Evolutionary conservation across 2,329 filamentous ascomycete genomes (phyloP).

Genomic region (Ophiostoma ulmi): DNA sequence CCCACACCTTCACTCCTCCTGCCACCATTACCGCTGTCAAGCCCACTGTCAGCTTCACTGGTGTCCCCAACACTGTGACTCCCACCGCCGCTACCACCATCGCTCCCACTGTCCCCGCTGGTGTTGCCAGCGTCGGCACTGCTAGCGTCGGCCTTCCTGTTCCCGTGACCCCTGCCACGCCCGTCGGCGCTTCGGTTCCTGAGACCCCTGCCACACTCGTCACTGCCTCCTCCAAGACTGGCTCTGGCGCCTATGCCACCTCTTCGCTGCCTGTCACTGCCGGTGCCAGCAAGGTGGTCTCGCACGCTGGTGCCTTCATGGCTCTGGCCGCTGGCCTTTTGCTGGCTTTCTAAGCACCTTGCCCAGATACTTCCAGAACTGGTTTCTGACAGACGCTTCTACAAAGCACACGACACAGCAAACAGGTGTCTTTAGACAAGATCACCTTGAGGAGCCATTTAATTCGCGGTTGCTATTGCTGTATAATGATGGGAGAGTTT

Average conservation of each 20-base stretch:
- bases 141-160: neutral
- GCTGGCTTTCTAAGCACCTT: slow-evolving; percentile 21
- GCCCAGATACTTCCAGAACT: neutral
- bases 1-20: slow-evolving; percentile 29
- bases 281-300: slow-evolving; percentile 17
- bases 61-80: neutral
- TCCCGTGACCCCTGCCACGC: neutral
- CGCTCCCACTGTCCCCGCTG: neutral
- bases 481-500: neutral
- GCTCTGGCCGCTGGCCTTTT: slow-evolving; percentile 20
- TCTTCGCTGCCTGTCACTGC: slow-evolving; percentile 23
- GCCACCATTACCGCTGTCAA: slow-evolving; percentile 26
- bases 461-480: slow-evolving; percentile 10
- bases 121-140: neutral
- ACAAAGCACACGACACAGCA: neutral
- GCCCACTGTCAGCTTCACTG: slow-evolving; percentile 16
- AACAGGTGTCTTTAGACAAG: slow-evolving; percentile 9
- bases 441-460: neutral
- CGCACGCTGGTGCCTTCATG: slow-evolving; percentile 15
- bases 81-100: neutral
- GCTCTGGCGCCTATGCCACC: neutral
- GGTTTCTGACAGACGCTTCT: neutral
- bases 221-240: neutral
- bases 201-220: neutral
- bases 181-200: neutral